Evolutionary conservation across 2,329 filamentous ascomycete species (phyloP).

Genomic region (Exserohilum rostratum): DNA sequence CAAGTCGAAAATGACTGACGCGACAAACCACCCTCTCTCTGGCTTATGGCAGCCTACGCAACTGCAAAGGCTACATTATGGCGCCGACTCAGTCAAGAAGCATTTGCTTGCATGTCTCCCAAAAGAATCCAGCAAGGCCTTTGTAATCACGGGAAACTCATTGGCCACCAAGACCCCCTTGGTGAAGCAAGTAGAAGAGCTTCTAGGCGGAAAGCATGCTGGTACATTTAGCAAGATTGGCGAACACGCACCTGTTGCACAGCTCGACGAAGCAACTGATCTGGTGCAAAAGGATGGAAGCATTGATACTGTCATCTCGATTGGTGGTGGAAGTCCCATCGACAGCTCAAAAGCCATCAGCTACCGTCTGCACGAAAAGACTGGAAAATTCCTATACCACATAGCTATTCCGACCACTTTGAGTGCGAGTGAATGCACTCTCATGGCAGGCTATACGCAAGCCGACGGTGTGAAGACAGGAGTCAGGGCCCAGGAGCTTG

Average conservation of each 20-base stretch:
- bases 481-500: slow-evolving; percentile 52
- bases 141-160: slow-evolving; percentile 63
- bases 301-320: slow-evolving; percentile 62
- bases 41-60: slow-evolving; percentile 60
- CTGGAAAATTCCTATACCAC: slow-evolving; percentile 45
- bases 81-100: slow-evolving; percentile 54
- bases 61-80: slow-evolving; percentile 59
- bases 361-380: slow-evolving; percentile 44
- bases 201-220: slow-evolving; percentile 56
- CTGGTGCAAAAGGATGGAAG: slow-evolving; percentile 52
- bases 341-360: slow-evolving; percentile 52
- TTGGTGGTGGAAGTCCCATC: slow-evolving; percentile 63
- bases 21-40: slow-evolving; percentile 52
- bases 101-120: slow-evolving; percentile 56
- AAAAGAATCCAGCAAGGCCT: slow-evolving; percentile 57
- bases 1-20: slow-evolving; percentile 48
- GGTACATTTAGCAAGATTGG: slow-evolving; percentile 62
- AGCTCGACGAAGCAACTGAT: slow-evolving; percentile 60
- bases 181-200: slow-evolving; percentile 57
- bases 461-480: slow-evolving; percentile 58
- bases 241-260: slow-evolving; percentile 61
- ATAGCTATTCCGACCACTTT: slow-evolving; percentile 50
- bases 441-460: slow-evolving; percentile 59
- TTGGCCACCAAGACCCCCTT: slow-evolving; percentile 61
- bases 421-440: slow-evolving; percentile 62